These are phyloP conservation scores for Dictyophora rubrovolvata DNA, from an alignment of 768 basidiomycete species.

Conservation along the genomic window DNA sequence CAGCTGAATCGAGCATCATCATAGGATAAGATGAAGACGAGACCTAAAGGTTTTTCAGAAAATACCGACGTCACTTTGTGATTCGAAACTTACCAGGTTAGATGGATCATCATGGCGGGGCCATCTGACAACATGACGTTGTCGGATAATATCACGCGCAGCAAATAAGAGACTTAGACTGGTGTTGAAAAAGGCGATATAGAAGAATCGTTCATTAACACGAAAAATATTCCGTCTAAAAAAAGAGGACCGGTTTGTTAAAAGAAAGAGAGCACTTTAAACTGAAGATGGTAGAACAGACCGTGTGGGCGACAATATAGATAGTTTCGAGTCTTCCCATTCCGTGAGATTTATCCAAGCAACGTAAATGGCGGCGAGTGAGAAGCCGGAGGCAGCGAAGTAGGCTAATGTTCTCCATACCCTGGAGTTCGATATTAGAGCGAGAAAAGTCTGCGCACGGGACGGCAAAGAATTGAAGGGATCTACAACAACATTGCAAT, in stretches of 20 bases:
- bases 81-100: not conserved
- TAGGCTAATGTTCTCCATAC: slow-evolving; percentile 34
- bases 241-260: not conserved
- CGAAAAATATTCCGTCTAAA: slow-evolving; percentile 2
- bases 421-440: slow-evolving; percentile 36
- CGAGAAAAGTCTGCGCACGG: slow-evolving; percentile 37
- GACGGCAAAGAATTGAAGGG: slow-evolving; percentile 24
- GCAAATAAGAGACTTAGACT: slow-evolving; percentile 35
- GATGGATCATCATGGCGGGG: slow-evolving; percentile 6
- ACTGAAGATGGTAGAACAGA: slow-evolving; percentile 22
- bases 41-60: not conserved
- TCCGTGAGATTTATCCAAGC: slow-evolving; percentile 28
- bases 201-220: slow-evolving; percentile 56
- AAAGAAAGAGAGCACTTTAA: slow-evolving; percentile 43
- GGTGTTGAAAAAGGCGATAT: slow-evolving; percentile 42
- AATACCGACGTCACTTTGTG: not conserved
- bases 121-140: slow-evolving; percentile 39
- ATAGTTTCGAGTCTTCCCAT: slow-evolving; percentile 32
- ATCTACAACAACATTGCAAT: not conserved
- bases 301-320: slow-evolving; percentile 37
- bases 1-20: not conserved
- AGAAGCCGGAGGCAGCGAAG: slow-evolving; percentile 39
- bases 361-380: slow-evolving; percentile 34
- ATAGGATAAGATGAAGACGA: not conserved
- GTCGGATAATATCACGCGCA: slow-evolving; percentile 50